Conservation (phyloP, 768 basidiomycete species). For the Candolleomyces aberdarensis region DNA sequence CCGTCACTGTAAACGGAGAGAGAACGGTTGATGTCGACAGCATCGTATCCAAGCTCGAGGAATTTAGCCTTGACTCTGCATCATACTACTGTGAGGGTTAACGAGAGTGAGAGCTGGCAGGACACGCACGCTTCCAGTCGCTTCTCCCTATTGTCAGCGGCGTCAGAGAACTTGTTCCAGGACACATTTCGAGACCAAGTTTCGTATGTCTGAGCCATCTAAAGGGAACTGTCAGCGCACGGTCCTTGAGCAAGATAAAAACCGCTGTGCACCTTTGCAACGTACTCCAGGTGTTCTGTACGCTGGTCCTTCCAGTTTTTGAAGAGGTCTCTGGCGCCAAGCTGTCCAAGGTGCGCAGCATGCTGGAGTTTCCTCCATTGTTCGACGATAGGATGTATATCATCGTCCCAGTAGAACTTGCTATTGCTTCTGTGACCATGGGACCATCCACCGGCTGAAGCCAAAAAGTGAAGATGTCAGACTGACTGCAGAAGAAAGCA, state of each 20-base stretch:
- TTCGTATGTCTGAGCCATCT: neutral
- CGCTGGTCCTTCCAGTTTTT: slow-evolving; percentile 14
- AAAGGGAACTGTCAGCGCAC: neutral
- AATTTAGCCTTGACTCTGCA: neutral
- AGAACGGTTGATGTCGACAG: neutral
- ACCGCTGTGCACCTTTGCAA: slow-evolving; percentile 13
- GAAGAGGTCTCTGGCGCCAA: slow-evolving; percentile 14
- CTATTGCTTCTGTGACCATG: slow-evolving; percentile 22
- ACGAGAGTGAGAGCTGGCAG: neutral
- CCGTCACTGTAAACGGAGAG: neutral
- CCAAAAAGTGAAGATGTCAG: neutral
- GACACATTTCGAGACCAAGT: neutral
- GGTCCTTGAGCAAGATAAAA: neutral
- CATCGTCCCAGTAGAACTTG: slow-evolving; percentile 31
- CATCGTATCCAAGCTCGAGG: neutral
- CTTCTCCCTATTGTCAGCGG: neutral
- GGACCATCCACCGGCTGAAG: slow-evolving; percentile 26
- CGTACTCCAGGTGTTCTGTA: slow-evolving; percentile 19
- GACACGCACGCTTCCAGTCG: neutral
- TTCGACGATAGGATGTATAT: slow-evolving; percentile 22
- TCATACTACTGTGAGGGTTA: neutral
- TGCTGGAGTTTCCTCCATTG: slow-evolving; percentile 12
- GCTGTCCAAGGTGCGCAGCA: slow-evolving; percentile 13
- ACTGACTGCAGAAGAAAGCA: neutral
- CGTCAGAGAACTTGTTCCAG: neutral